These are phyloP conservation scores for Aspergillus mulundensis DNA, from an alignment of 495 filamentous ascomycete genomes.

Conservation along the genomic window DNA sequence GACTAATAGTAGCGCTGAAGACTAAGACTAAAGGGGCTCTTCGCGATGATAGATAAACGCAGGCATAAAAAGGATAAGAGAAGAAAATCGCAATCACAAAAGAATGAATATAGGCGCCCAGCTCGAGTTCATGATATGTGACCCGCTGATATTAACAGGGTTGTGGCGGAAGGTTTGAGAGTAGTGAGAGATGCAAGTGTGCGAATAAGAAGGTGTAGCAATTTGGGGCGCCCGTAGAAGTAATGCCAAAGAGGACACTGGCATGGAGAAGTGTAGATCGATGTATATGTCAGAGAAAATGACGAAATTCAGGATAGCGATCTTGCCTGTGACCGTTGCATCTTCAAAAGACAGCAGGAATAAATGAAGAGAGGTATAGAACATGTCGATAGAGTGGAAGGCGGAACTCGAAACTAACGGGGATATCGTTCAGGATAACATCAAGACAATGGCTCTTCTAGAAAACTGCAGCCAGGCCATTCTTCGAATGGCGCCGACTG, in stretches of 20 bases:
- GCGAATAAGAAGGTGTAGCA: background rate
- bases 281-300: slow-evolving; percentile 10
- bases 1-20: slow-evolving; percentile 18
- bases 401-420: background rate
- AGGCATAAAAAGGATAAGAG: slow-evolving; percentile 22
- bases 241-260: slow-evolving; percentile 2
- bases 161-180: background rate
- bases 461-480: slow-evolving; percentile 79
- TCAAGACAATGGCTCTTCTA: slow-evolving; percentile 28
- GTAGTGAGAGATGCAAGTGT: slow-evolving; percentile 1
- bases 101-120: slow-evolving; percentile 2
- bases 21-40: slow-evolving; percentile 18
- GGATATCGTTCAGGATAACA: background rate
- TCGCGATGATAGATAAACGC: slow-evolving; percentile 11
- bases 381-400: background rate
- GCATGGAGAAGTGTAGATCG: background rate
- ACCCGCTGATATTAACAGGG: slow-evolving; percentile 13
- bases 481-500: slow-evolving; percentile 86
- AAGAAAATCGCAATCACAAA: background rate
- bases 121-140: slow-evolving; percentile 7
- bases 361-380: background rate
- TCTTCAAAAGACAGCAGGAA: slow-evolving; percentile 2
- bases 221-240: slow-evolving; percentile 2
- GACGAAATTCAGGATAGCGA: slow-evolving; percentile 13
- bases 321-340: slow-evolving; percentile 12